These are phyloP conservation scores for Geotrichum australiense DNA, from an alignment of 1,139 yeast species.

Conservation along the genomic window DNA sequence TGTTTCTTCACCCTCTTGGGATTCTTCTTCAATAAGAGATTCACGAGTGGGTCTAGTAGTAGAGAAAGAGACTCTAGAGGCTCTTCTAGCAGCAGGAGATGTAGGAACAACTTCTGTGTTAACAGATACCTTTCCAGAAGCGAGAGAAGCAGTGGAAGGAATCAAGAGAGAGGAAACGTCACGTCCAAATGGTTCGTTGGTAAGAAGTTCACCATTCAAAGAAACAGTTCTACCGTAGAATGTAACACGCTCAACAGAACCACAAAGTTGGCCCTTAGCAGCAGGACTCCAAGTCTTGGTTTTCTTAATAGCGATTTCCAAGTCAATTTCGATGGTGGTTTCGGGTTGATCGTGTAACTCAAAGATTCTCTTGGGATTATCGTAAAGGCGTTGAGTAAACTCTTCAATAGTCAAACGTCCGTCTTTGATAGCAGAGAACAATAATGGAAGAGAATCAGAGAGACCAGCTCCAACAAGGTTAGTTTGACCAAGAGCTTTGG, in stretches of 20 bases:
- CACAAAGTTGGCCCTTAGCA: slow-evolving; percentile 47
- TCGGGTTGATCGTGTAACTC: slow-evolving; percentile 75
- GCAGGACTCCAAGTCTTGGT: slow-evolving; percentile 46
- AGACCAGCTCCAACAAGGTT: slow-evolving; percentile 70
- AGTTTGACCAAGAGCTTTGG: slow-evolving; percentile 54
- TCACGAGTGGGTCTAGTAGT: slow-evolving; percentile 16
- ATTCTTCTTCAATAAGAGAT: slow-evolving; percentile 32
- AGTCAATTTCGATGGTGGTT: slow-evolving; percentile 68
- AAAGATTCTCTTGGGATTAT: slow-evolving; percentile 76
- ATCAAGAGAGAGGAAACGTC: slow-evolving; percentile 29
- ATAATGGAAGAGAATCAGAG: slow-evolving; percentile 72
- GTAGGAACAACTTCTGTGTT: slow-evolving; percentile 17
- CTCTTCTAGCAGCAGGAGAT: slow-evolving; percentile 14
- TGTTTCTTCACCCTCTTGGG: slow-evolving; percentile 38
- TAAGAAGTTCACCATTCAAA: slow-evolving; percentile 69
- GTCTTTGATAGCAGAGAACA: slow-evolving; percentile 71
- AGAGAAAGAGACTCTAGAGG: slow-evolving; percentile 37
- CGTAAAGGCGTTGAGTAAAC: slow-evolving; percentile 66
- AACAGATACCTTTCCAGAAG: slow-evolving; percentile 15
- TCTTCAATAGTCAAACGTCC: slow-evolving; percentile 68
- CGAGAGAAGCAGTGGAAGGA: slow-evolving; percentile 19
- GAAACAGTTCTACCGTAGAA: slow-evolving; percentile 73
- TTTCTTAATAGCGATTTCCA: slow-evolving; percentile 57
- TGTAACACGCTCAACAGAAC: slow-evolving; percentile 84
- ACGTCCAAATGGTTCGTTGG: slow-evolving; percentile 52